Percentiles rank a stretch among this genome's conserved stretches.
These are phyloP conservation scores for Neofusicoccum parvum DNA, from an alignment of 2,329 filamentous ascomycete species.

Conservation along the genomic window DNA sequence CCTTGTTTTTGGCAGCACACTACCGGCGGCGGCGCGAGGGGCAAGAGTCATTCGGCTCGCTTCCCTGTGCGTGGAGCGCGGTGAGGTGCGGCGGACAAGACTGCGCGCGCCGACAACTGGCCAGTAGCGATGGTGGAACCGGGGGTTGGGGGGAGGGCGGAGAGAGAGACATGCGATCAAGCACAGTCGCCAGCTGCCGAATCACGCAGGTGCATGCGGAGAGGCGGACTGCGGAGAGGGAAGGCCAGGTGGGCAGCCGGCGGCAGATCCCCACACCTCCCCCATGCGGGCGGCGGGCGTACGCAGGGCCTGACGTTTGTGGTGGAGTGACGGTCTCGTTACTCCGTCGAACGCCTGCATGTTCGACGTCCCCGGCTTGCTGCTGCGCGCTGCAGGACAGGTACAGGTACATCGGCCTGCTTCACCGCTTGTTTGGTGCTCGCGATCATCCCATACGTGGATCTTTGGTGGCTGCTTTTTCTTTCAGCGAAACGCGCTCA, in stretches of 20 bases:
- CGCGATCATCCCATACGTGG: background rate
- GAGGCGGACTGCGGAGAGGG: background rate
- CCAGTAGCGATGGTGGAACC: background rate
- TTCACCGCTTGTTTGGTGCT: background rate
- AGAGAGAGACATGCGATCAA: background rate
- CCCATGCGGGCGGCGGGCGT: background rate
- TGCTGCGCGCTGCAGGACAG: slow-evolving; percentile 1
- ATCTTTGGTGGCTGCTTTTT: background rate
- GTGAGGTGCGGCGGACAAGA: background rate
- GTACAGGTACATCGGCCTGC: background rate
- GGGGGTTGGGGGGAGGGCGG: background rate
- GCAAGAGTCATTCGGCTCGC: too few species aligned
- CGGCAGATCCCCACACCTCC: background rate
- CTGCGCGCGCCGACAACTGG: background rate
- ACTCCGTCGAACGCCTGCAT: background rate
- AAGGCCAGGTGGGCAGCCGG: background rate
- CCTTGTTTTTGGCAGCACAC: background rate
- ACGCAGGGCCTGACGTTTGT: background rate
- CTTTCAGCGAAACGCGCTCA: too few species aligned
- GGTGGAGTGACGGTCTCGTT: slow-evolving; percentile 17
- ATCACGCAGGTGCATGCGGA: slow-evolving; percentile 8
- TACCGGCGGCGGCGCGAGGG: too few species aligned
- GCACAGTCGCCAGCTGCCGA: background rate
- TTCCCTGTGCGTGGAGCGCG: too few species aligned
- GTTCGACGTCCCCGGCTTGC: background rate